These are phyloP conservation scores for Pleurotus pulmonarius DNA, from an alignment of 768 basidiomycete genomes.

Conservation along the genomic window DNA sequence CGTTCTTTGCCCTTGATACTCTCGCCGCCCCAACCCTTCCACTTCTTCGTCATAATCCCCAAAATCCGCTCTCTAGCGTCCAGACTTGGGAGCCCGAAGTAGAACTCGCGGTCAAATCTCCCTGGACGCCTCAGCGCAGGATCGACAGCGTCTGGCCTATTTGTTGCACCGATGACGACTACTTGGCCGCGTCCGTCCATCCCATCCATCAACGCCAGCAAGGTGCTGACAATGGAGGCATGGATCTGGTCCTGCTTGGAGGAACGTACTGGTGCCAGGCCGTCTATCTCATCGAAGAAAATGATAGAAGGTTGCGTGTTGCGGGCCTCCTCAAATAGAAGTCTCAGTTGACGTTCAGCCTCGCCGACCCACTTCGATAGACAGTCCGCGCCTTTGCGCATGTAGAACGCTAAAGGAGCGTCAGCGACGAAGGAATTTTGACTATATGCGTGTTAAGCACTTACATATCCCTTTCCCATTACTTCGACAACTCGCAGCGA, in stretches of 20 bases:
- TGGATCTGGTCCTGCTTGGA: slow-evolving; percentile 99
- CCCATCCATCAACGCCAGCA: slow-evolving; percentile 97
- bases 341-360: slow-evolving; percentile 91
- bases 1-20: slow-evolving; percentile 52
- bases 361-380: slow-evolving; percentile 99
- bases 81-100: slow-evolving; percentile 85
- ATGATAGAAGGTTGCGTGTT: slow-evolving; percentile 94
- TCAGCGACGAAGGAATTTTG: not conserved
- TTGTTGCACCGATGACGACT: slow-evolving; percentile 96
- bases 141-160: slow-evolving; percentile 96
- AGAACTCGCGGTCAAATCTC: slow-evolving; percentile 96
- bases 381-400: slow-evolving; percentile 98
- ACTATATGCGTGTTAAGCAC: slow-evolving; percentile 24
- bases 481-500: slow-evolving; percentile 88
- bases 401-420: slow-evolving; percentile 80
- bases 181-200: slow-evolving; percentile 99
- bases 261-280: slow-evolving; percentile 96
- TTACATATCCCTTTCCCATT: slow-evolving; percentile 85
- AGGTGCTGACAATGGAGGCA: slow-evolving; percentile 93
- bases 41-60: slow-evolving; percentile 83
- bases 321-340: slow-evolving; percentile 94
- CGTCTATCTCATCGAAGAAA: slow-evolving; percentile 99
- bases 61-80: slow-evolving; percentile 88
- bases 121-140: slow-evolving; percentile 93
- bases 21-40: slow-evolving; percentile 75